Conservation (phyloP, 73 alveolate genomes). For the Paramecium caudatum region DNA sequence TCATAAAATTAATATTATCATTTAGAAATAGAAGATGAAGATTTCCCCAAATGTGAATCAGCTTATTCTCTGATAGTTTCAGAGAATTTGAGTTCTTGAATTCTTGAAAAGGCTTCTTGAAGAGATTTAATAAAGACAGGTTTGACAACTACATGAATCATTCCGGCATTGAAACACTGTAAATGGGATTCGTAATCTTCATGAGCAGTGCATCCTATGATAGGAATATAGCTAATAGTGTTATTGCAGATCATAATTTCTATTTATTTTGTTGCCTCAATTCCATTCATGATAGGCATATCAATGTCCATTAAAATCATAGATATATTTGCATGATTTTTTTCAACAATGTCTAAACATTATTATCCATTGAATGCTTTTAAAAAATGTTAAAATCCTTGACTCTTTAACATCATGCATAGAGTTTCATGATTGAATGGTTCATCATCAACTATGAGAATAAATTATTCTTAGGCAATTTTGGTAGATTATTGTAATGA, state of each 20-base stretch:
- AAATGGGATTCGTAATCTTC: constrained; percentile 39
- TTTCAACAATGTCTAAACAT: constrained; percentile 1
- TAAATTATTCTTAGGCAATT: background rate
- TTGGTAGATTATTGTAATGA: background rate
- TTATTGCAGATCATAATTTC: background rate
- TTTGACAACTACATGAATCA: constrained; percentile 57
- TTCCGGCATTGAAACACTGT: constrained; percentile 46
- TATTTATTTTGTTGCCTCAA: constrained; percentile 25
- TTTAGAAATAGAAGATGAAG: background rate
- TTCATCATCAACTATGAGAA: constrained; percentile 68
- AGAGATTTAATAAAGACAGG: constrained; percentile 30
- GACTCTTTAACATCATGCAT: constrained; percentile 17
- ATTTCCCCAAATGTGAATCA: background rate
- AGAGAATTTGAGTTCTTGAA: background rate
- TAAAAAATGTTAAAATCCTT: background rate
- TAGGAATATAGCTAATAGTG: constrained; percentile 10
- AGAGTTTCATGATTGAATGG: constrained; percentile 63
- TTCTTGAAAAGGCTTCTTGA: background rate
- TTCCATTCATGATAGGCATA: constrained; percentile 70
- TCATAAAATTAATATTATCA: background rate
- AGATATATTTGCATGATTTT: background rate
- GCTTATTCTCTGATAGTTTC: constrained; percentile 23
- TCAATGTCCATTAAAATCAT: constrained; percentile 60
- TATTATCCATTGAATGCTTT: constrained; percentile 40
- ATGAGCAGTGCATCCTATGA: constrained; percentile 67